Evolutionary conservation across 208 protist species (phyloP).

Genomic region (Borovskyia barvae): DNA sequence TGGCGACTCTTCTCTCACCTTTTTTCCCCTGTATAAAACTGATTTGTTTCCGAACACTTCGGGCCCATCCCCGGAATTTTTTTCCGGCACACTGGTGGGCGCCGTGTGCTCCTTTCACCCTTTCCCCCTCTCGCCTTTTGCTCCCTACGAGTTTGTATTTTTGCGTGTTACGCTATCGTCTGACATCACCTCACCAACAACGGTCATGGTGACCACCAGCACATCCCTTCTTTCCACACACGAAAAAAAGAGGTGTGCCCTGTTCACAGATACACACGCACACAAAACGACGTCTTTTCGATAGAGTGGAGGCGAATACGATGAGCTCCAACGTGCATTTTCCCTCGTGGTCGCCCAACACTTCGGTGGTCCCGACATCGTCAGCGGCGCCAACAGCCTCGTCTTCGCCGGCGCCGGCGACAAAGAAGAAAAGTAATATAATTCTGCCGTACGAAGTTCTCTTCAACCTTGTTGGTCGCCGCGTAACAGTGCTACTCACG

Average conservation of each 20-base stretch:
- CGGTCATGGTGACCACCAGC: neutral
- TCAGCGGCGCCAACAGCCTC: conserved; percentile 1
- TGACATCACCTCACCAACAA: neutral
- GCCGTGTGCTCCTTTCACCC: neutral
- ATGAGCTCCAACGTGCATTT: conserved; percentile 43
- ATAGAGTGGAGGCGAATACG: neutral
- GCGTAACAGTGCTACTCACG: conserved; percentile 72
- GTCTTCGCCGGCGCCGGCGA: neutral
- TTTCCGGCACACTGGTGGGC: too few relatives aligned
- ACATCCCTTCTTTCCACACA: neutral
- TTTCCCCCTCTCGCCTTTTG: neutral
- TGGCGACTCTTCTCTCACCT: too few relatives aligned
- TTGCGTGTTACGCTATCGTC: neutral
- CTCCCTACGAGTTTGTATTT: conserved; percentile 4
- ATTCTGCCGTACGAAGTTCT: conserved; percentile 79
- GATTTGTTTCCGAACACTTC: too few relatives aligned
- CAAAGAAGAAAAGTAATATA: conserved; percentile 26
- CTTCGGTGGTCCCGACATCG: neutral
- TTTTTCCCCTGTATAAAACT: too few relatives aligned
- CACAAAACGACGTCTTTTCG: too few relatives aligned
- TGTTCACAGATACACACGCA: too few relatives aligned
- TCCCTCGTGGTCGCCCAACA: neutral
- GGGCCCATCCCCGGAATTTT: too few relatives aligned
- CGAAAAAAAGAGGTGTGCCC: neutral
- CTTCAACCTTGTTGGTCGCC: conserved; percentile 57